Base-by-base conservation (phyloP, 2,329 filamentous ascomycete genomes). In the Aspergillus sp. region DNA sequence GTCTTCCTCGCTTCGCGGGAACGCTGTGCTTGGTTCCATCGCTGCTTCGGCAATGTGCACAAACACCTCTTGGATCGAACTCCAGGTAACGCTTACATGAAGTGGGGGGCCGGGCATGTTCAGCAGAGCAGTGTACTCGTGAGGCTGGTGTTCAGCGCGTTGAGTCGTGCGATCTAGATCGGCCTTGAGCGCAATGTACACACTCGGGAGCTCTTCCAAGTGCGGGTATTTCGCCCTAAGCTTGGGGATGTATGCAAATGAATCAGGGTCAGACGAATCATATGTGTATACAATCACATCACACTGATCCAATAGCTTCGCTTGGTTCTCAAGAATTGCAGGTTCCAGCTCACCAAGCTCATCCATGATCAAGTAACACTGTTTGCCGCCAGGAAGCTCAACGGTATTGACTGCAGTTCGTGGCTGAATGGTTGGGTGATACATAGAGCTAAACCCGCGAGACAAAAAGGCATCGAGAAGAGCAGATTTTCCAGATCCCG, bases 91-190 rank as follows among this genome's bases (percentile, higher is more conserved):
- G 69, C 91, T 96, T 53, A 97, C 95, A 77, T 99, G 96, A 41
- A 98, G 79, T 5, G 95, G 95, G 3, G 93, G 75, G 11, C 76
- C 88, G 55, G 89, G 87, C 90, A 98, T 96, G 71, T 90, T 93
- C 65, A 96, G 79, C 39, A 84, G 83, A 51, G 88, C 86, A 0
- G 93, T 96, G 75, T 97, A 97, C 62, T 92, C 88, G 71, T 99
- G 95, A 1, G 95, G 95, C 74, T 97, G 93, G 62, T 89, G 79
- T 73, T 96, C 91, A 59, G 90, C 89, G 58, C 95, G 85, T 76
- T 99, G 95, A n/a, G 92, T 97, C 3, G 93, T 96, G 74, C 96
- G 96, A 74, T 99, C 95, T 65, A 89, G 86, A 74, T 99, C 95
- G 3, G 95, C 95, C 75, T 99, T 99, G 58, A 98, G 81, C 0